Evolutionary conservation across 2,329 filamentous ascomycete species (phyloP).

Genomic region (Nemania diffusa): DNA sequence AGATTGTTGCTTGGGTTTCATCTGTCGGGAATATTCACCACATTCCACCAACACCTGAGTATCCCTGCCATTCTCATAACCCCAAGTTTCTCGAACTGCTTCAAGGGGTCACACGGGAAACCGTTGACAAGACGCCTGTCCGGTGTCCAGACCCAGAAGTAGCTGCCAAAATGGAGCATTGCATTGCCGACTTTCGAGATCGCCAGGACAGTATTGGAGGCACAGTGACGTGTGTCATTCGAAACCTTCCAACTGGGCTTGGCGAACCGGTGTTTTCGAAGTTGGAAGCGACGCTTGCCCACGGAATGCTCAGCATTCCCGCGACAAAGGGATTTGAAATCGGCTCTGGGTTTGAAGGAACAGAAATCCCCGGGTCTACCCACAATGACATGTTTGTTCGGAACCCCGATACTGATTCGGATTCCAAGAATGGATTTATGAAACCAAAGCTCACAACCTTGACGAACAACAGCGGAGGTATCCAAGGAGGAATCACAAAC

Average conservation of each 20-base stretch:
- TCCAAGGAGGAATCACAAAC: slow-evolving; percentile 96
- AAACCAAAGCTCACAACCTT: slow-evolving; percentile 79
- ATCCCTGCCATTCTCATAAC: slow-evolving; percentile 8
- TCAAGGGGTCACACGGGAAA: slow-evolving; percentile 75
- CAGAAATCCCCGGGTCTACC: slow-evolving; percentile 84
- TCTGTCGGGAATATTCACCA: slow-evolving; percentile 28
- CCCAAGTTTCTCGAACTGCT: slow-evolving; percentile 68
- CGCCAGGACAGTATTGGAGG: slow-evolving; percentile 90
- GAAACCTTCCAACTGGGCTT: slow-evolving; percentile 83
- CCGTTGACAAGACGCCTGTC: slow-evolving; percentile 88
- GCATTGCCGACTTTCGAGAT: slow-evolving; percentile 82
- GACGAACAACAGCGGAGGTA: slow-evolving; percentile 94
- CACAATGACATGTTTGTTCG: slow-evolving; percentile 91
- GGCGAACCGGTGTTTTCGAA: slow-evolving; percentile 97
- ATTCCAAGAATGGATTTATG: slow-evolving; percentile 54
- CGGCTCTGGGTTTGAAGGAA: slow-evolving; percentile 89
- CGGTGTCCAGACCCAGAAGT: slow-evolving; percentile 78
- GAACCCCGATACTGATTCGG: slow-evolving; percentile 51
- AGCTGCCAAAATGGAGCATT: slow-evolving; percentile 76
- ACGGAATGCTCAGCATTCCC: slow-evolving; percentile 95
- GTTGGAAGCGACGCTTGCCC: slow-evolving; percentile 88
- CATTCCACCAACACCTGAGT: slow-evolving; percentile 28
- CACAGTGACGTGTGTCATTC: slow-evolving; percentile 92
- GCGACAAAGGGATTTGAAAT: slow-evolving; percentile 97
- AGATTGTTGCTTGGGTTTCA: slow-evolving; percentile 24